Base-by-base conservation (phyloP, 2,329 filamentous ascomycete genomes). In the Diaporthe sp. region DNA sequence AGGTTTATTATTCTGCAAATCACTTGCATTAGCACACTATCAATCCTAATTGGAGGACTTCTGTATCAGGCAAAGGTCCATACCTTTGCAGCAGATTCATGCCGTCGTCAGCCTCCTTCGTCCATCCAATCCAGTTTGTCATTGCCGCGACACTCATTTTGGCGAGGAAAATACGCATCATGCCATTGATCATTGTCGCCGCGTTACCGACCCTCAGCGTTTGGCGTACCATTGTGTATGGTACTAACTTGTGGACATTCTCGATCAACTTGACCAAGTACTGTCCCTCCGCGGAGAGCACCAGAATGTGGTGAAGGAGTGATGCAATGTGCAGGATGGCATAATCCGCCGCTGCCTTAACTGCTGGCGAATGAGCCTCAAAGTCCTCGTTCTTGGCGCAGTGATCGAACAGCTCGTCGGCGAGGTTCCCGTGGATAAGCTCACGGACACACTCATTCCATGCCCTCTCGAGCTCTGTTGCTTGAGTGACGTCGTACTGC, bases 51-150 rank as follows among this genome's bases (percentile, higher is more conserved):
- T 8, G 30, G 5, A 9, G 33, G 4, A n/a, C 0, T 2, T 17
- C 7, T 6, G 10, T 7, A 22, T 7, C 19, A 12, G 25, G 35
- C 4, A 8, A 8, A 6, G 22, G n/a, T n/a, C 69, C 78, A 68
- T 77, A 87, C 86, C 85, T 85, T 82, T 96, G 94, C 77, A 97
- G 82, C 12, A 96, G 82, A 80, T 96, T 97, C 93, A 95, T 94
- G 61, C 94, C 94, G 77, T 95, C 93, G 76, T 95, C 91, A 0
- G 92, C 89, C 61, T 90, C 91, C 61, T 90, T 89, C 0, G 92
- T 95, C 52, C 95, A 81, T 0, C 94, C 94, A 15, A 96, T 88
- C 92, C 93, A 96, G 81, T 95, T 96, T 6, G 94, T 95, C 68
- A 96, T 84, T 10, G 91, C 91, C 2, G 91, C 91, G 6, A 96